These are phyloP conservation scores for Pelargonium australe DNA, from an alignment of 441 rosid genomes.

Conservation along the genomic window DNA sequence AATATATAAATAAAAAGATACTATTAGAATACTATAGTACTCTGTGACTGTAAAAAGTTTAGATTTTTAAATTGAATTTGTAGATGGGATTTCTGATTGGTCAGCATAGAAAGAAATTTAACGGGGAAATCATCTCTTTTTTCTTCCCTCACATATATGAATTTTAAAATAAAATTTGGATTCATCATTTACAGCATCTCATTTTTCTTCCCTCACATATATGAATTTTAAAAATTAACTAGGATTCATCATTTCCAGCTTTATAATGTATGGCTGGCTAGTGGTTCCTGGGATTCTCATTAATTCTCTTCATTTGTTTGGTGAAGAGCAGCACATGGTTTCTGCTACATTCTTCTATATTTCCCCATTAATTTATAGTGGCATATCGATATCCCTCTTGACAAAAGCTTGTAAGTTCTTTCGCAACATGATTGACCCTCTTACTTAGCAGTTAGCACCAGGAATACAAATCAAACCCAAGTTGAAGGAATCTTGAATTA, in stretches of 20 bases:
- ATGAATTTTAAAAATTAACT: not conserved
- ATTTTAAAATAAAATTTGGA: not conserved
- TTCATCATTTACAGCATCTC: not conserved
- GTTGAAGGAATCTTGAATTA: no score
- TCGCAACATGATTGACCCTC: no score
- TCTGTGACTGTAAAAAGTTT: no score
- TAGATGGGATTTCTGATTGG: not conserved
- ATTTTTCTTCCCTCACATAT: not conserved
- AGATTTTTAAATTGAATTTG: no score
- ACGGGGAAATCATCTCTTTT: not conserved
- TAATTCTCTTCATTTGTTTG: not conserved
- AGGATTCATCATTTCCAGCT: not conserved
- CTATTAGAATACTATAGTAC: not conserved
- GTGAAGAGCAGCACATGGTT: not conserved
- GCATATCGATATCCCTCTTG: no score
- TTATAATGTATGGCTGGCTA: not conserved
- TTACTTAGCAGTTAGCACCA: no score
- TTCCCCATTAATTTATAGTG: no score
- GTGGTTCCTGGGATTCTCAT: not conserved
- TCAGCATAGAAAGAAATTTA: not conserved
- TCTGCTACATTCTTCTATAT: no score
- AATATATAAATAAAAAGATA: no score
- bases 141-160: not conserved
- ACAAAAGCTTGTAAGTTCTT: no score
- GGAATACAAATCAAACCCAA: no score